Percentiles rank a stretch among this genome's conserved stretches.
These are phyloP conservation scores for Ustilago crameri DNA, from an alignment of 1,284 basidiomycete genomes.

Conservation along the genomic window DNA sequence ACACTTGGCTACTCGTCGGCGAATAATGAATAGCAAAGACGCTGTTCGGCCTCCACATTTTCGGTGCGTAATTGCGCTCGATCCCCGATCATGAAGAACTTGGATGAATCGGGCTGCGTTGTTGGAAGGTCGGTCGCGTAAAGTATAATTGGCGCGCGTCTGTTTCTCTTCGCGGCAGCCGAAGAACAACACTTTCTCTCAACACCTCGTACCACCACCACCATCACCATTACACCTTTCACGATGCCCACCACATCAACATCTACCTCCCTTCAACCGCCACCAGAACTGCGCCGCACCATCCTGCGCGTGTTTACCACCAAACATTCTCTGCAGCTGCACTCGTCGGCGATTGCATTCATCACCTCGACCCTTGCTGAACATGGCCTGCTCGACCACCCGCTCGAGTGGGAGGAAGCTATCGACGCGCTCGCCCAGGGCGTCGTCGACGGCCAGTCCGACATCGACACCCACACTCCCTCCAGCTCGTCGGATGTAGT, in stretches of 20 bases:
- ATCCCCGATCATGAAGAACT: too few species aligned
- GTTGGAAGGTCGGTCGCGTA: too few species aligned
- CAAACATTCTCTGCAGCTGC: constrained; percentile 64
- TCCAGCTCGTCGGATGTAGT: constrained; percentile 47
- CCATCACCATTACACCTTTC: not conserved
- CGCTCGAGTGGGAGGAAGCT: constrained; percentile 60
- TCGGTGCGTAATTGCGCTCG: constrained; percentile 7
- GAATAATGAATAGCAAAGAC: too few species aligned
- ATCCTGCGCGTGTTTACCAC: constrained; percentile 63
- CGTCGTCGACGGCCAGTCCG: constrained; percentile 53
- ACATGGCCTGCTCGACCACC: constrained; percentile 57
- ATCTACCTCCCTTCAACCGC: constrained; percentile 11
- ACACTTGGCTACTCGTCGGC: too few species aligned
- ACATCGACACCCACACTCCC: constrained; percentile 5
- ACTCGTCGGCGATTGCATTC: constrained; percentile 62
- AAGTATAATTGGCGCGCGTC: too few species aligned
- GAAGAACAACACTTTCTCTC: too few species aligned
- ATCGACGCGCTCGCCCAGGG: constrained; percentile 65
- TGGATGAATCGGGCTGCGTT: too few species aligned
- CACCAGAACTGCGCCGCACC: constrained; percentile 57
- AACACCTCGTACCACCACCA: not conserved
- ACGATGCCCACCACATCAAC: not conserved
- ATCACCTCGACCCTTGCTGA: constrained; percentile 58
- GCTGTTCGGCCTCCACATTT: constrained; percentile 14
- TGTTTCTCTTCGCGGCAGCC: too few species aligned